Base-by-base conservation (phyloP, 176 grass and related monocot genomes). In the Microstegium vimineum region DNA sequence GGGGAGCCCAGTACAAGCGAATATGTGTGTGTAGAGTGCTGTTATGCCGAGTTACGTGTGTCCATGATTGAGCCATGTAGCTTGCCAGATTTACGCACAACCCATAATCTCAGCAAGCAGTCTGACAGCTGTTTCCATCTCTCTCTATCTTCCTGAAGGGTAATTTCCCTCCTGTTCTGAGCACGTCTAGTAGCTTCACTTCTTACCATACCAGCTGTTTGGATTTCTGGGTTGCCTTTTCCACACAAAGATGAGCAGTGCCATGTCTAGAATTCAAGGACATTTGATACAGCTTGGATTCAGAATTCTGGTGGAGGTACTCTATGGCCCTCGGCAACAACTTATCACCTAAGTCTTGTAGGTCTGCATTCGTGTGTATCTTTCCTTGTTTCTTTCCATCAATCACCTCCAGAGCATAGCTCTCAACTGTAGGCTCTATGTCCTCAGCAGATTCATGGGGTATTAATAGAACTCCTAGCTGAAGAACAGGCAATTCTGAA, bases 221-320 rank as follows among this genome's bases (percentile, higher is more conserved):
- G 59, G 16, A 46, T 80, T 16, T 69, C 6, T 23, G 36, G n/a
- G 7, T 45, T n/a, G 32, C 42, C 14, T 74, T 74, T 59, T 83
- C 81, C 40, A 49, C 66, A 23, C 22, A 74, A 72, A 83, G 13
- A 6, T 83, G 40, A 2, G 69, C 70, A 16, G 30, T 74, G 57
- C 81, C 81, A 51, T 83, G 81, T 12, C 30, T 27, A 4, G 69
- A 64, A n/a, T 60, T 83, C 40, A 64, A 17, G 31, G 59, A 74
- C 22, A 83, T 60, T 10, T 71, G 79, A 43, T 81, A 81, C 17
- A n/a, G 15, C 25, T 20, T 71, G 34, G 79, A 81, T 20, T 59
- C 10, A 28, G 33, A 1, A 16, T 57, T 32, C 16, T 59, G 47
- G 18, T 27, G 57, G 25, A 71, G 79, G 25, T 71, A 37, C 0